phyloP scores from a whole-genome alignment of 2,329 filamentous ascomycete species.

The Botrytis galanthina region DNA sequence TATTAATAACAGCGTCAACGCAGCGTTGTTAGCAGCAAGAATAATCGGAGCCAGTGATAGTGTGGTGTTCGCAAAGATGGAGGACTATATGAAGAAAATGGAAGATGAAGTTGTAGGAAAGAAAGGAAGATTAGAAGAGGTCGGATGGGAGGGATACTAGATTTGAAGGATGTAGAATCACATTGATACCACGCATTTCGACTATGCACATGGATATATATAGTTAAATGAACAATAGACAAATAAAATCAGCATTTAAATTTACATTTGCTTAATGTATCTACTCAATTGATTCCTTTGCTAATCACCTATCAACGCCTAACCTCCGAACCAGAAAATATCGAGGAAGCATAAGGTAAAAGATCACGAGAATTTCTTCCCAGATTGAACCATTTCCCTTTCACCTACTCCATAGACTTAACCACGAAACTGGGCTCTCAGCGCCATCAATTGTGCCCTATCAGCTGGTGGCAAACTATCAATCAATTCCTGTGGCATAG shows the following conservation, averaged over 20 bases:
- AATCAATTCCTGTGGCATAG: constrained; percentile 76
- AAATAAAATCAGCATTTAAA: neutral
- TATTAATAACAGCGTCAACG: constrained; percentile 79
- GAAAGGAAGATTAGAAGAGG: constrained; percentile 54
- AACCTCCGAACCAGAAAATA: neutral
- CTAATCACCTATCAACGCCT: constrained; percentile 8
- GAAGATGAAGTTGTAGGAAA: constrained; percentile 64
- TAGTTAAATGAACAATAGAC: neutral
- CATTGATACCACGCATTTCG: neutral
- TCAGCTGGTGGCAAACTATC: constrained; percentile 74
- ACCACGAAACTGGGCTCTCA: constrained; percentile 49
- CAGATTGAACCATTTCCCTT: neutral
- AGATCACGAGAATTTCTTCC: neutral
- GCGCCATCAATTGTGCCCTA: constrained; percentile 72
- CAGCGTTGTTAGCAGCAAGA: constrained; percentile 67
- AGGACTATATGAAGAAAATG: constrained; percentile 60
- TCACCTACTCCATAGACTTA: neutral
- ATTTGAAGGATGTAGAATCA: neutral
- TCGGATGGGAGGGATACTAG: constrained; percentile 55
- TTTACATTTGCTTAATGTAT: neutral
- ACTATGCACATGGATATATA: neutral
- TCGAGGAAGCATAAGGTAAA: neutral
- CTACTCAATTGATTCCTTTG: neutral
- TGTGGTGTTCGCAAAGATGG: constrained; percentile 56
- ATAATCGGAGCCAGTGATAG: constrained; percentile 61